Evolutionary conservation across 495 filamentous ascomycete genomes (phyloP), one percentile per base, ranked within the genome.

Genomic region (Trichoderma virens): DNA sequence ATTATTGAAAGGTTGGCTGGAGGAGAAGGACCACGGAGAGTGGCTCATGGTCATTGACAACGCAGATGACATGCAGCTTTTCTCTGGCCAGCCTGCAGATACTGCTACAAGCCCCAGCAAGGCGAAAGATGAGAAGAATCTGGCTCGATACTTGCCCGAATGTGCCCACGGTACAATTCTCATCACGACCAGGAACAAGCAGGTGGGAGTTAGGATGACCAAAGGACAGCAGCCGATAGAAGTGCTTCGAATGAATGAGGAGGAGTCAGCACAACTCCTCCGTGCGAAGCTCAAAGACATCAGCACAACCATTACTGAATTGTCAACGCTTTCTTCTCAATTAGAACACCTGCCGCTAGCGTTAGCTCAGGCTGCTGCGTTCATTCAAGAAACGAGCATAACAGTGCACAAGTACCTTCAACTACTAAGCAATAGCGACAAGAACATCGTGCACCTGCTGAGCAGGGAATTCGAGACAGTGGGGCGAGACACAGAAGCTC

Each of bases 41-140:
- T 86, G 81, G 82, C 62, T 83, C 27, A 66, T 84, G 65, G 68
- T 83, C 18, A 70, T 85, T 34, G 81, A 85, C 66, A 85, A 83
- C 65, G 80, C 79, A 7, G 81, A 85, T 66, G 76, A 83, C 67
- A 64, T 69, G 7, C 70, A 76, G 32, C 43, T 79, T 16, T 76
- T 79, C 68, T 73, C 43, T 62, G 34, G 54, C 54, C 59, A 54
- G 60, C 13, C 28, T 14, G 11, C 23, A 65, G 25, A 41, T 59
- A 6, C 63, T 23, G 56, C 64, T 45, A 31, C 45, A 43, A 38
- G 41, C 8, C 64, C 31, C 11, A 65, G 54, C 43, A 31, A 38
- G 34, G 34, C 34, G 5, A 5, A 64, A 3, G 13, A 47, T n/a
- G 41, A 65, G 25, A 60, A 47, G 13, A 47, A 47, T 6, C 66